Evolutionary conservation across 2,329 filamentous ascomycete species (phyloP), one percentile per base, ranked within the genome.

Genomic region (Lizonia empirigonia): DNA sequence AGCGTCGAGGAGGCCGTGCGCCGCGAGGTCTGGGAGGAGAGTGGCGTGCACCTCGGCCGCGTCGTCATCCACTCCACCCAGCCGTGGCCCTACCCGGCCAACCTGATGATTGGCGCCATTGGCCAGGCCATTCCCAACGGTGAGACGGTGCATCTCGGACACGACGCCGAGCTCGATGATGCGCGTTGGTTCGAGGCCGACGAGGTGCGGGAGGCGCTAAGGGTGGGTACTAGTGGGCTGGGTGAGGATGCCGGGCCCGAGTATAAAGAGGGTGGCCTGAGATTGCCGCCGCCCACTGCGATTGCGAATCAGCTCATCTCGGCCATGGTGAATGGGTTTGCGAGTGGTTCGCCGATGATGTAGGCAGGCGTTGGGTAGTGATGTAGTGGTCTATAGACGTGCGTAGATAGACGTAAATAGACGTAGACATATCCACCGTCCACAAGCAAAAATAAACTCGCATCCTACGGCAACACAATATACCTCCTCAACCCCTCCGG

Each of bases 251-350:
- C 87, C 1, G 82, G 84, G 0, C 76, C 82, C 32, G 87, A 81
- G 9, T 92, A 91, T 67, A 87, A 85, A 69, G 85, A 92, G 70
- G 91, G 91, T 0, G 84, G 81, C 3, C 73, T 99, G 76, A 83
- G 90, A 48, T 74, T 99, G 68, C 94, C 94, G 36, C 91, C 91
- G 2, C 77, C 81, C 51, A 96, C 91, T 27, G 93, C 94, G 1
- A 97, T 99, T 80, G 94, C 94, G 13, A 89, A 97, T 73, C 89
- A 92, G 70, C 75, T 97, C 68, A 85, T 99, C 63, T 81, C 79
- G 44, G 90, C 91, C 1, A 91, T 96, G 12, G 83, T 87, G 0
- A 84, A 86, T 44, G 91, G 91, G 0, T 94, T 89, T 70, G 76
- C 89, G 53, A 80, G 79, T 9, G 78, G 77, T 2, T 74, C 70